These are phyloP conservation scores for Aspergillus fumigatus DNA, from an alignment of 2,329 filamentous ascomycete genomes.

Conservation along the genomic window DNA sequence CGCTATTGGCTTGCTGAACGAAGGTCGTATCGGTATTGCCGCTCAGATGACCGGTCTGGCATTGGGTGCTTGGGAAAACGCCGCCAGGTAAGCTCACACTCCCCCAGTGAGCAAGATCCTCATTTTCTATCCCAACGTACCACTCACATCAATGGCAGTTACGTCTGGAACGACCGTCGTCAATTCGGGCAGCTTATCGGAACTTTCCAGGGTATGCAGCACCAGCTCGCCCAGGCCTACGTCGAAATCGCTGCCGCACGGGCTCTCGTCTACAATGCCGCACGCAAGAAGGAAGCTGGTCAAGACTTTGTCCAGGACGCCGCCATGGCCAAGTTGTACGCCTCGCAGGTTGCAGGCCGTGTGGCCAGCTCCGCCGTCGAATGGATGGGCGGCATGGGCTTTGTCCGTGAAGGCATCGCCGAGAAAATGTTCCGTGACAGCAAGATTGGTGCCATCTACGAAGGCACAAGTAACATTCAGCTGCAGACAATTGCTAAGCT, in stretches of 20 bases:
- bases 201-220: constrained; percentile 98
- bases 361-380: constrained; percentile 85
- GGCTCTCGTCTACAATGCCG: constrained; percentile 90
- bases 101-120: background rate
- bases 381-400: constrained; percentile 99
- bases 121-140: background rate
- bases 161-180: constrained; percentile 97
- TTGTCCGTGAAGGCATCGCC: constrained; percentile 89
- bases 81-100: constrained; percentile 57
- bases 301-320: constrained; percentile 93
- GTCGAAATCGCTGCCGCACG: constrained; percentile 89
- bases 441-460: constrained; percentile 98
- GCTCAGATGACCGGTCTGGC: constrained; percentile 98
- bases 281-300: constrained; percentile 95
- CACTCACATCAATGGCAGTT: constrained; percentile 43
- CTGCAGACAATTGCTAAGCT: constrained; percentile 66
- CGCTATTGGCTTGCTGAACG: constrained; percentile 88
- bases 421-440: constrained; percentile 98
- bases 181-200: constrained; percentile 93
- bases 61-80: constrained; percentile 91
- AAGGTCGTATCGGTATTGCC: constrained; percentile 94
- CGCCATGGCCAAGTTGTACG: constrained; percentile 96
- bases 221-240: constrained; percentile 95
- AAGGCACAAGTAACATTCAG: constrained; percentile 70
- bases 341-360: constrained; percentile 84